Base-by-base conservation (phyloP, 805 yeast species). In the Helenozyma rhizophorensis region DNA sequence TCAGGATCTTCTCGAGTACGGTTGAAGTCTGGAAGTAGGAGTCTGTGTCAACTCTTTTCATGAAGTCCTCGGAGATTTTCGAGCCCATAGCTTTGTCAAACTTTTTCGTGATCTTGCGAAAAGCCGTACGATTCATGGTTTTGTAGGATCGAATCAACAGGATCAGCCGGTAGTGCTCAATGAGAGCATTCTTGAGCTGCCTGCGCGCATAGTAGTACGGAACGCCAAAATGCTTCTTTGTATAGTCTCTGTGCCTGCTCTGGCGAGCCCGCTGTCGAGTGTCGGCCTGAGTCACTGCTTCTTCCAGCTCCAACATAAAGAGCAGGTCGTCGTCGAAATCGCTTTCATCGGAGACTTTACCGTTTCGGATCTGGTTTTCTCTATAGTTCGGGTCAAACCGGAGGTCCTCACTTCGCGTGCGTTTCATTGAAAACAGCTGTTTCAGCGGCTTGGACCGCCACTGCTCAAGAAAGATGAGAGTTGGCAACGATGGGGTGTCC, bases 81-180 rank as follows among this genome's bases (percentile, higher is more conserved):
- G 74, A 62, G 9, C 63, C 53, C 2, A 80, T 69, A 4, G 80
- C 69, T 50, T 93, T 93, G 58, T 93, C 98, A 53, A 77, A 89
- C 56, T 93, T 93, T 53, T 93, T 93, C 37, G 87, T 69, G 49
- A 93, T 79, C 50, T 93, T 93, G 32, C 96, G 73, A 49, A 89
- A 78, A 0, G 94, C 98, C 0, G 95, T 88, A 19, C 88, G 70
- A 58, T 93, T 93, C 46, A 89, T 58, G 29, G 80, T 66, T 43
- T 85, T 70, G 55, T 79, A 93, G 1, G 85, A 80, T 42, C 75
- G 75, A 30, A 84, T 59, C 22, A 85, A 67, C 38, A 83, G 84
- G 40, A 87, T 62, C 7, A 83, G 74, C 37, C 90, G 69, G 54
- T 86, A 87, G 44, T 73, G 80, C 50, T 86, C 95, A 36, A 76